phyloP scores from a whole-genome alignment of 1,284 basidiomycete species.

The Austropuccinia psidii region DNA sequence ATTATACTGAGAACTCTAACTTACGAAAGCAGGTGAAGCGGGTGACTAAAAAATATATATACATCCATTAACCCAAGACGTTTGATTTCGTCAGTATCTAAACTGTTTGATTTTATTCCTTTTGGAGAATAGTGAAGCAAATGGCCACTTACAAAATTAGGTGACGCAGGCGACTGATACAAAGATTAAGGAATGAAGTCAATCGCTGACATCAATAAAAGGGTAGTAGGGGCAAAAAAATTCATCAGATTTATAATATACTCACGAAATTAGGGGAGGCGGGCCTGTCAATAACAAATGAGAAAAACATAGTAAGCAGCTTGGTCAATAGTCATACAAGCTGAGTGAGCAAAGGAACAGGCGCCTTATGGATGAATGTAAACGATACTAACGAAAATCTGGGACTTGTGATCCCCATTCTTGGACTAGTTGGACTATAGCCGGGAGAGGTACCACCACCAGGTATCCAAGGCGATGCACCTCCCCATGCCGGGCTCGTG shows the following conservation, averaged over 20 bases:
- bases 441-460: constrained; percentile 62
- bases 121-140: not conserved
- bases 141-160: constrained; percentile 35
- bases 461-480: constrained; percentile 45
- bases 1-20: too few relatives aligned
- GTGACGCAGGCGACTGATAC: constrained; percentile 33
- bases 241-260: not conserved
- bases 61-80: not conserved
- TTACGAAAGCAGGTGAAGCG: constrained; percentile 36
- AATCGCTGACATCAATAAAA: not conserved
- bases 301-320: not conserved
- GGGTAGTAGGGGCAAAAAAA: not conserved
- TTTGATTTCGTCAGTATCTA: not conserved
- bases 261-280: constrained; percentile 36
- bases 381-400: constrained; percentile 70
- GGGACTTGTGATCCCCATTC: constrained; percentile 53
- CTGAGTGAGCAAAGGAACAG: too few relatives aligned
- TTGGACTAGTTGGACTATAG: constrained; percentile 64
- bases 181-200: not conserved
- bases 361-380: constrained; percentile 39
- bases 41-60: constrained; percentile 15
- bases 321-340: too few relatives aligned
- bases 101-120: not conserved
- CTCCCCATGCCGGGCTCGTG: constrained; percentile 48
- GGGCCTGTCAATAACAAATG: not conserved